Evolutionary conservation across 2,329 filamentous ascomycete species (phyloP), one percentile per base, ranked within the genome.

Genomic region (Pleoardoris graminearum): DNA sequence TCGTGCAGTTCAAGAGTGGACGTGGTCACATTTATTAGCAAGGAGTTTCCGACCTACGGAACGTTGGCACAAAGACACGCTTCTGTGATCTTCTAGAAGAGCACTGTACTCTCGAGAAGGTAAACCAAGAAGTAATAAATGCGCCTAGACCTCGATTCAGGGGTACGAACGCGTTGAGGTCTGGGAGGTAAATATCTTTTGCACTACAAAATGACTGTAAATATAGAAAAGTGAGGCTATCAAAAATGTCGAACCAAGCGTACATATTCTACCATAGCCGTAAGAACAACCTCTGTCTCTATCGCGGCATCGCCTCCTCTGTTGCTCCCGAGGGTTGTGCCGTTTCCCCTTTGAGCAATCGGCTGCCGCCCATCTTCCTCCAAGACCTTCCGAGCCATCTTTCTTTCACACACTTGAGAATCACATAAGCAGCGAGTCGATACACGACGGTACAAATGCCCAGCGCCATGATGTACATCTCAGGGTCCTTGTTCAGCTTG

Each of bases 401-500:
- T 48, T 78, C 81, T 62, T 83, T 79, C 55, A 78, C 79, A 11
- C 76, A 62, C 63, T 81, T 81, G 56, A 89, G 57, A 39, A 88
- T 55, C 3, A 74, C 65, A 77, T 84, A 89, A 0, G 85, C 84
- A 8, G 90, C 63, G 3, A 88, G 27, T 7, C 89, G 76, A 71
- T 91, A 91, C 6, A 81, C 77, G 1, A 91, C 77, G 1, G 86
- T 79, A 51, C 83, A 85, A 1, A 83, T 80, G 0, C 83, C 87
- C 61, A 91, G 66, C 3, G 81, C 83, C 58, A 84, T 78, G 2
- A 90, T 67, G 58, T 89, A 87, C 48, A 82, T 75, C 11, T 80
- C 76, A 0, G 85, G 82, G 60, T 87, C 77, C 10, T 79, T 82
- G 48, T 89, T 78, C 49, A 91, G 75, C 45, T 82, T 81, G 69